Conservation (phyloP, 257 asterid species). For the Fraxinus cuspidata region DNA sequence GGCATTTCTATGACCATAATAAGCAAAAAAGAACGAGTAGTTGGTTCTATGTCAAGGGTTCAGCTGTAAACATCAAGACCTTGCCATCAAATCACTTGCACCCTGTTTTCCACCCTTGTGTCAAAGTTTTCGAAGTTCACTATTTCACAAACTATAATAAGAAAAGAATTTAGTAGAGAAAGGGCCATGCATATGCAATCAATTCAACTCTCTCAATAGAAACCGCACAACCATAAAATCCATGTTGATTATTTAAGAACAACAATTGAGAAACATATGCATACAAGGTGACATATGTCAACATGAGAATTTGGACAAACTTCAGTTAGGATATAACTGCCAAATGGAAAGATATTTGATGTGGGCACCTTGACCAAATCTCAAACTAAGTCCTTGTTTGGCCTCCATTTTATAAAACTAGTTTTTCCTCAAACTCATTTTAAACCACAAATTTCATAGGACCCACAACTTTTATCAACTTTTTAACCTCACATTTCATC, state of each 20-base stretch:
- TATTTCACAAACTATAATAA: too few relatives aligned
- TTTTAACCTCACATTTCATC: too few relatives aligned
- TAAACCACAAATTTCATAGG: too few relatives aligned
- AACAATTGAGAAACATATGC: not conserved
- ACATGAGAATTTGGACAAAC: not conserved
- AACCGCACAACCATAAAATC: not conserved
- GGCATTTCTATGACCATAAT: not conserved
- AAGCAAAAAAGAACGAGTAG: not conserved
- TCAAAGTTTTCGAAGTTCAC: not conserved
- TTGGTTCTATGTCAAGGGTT: too few relatives aligned
- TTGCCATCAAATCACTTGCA: too few relatives aligned
- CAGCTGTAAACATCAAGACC: too few relatives aligned
- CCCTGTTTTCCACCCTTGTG: not conserved
- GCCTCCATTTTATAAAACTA: too few relatives aligned
- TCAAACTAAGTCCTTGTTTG: not conserved
- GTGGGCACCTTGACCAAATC: not conserved
- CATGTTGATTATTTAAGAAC: too few relatives aligned
- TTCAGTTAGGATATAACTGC: not conserved
- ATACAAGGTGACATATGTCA: not conserved
- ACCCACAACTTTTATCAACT: too few relatives aligned
- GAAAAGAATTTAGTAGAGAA: not conserved
- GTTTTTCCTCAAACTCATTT: too few relatives aligned
- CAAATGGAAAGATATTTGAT: not conserved
- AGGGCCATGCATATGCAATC: not conserved
- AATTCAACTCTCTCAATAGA: not conserved